Evolutionary conservation across 257 asterid species (phyloP), one percentile per base, ranked within the genome.

Genomic region (Dorcoceras hygrometricum): DNA sequence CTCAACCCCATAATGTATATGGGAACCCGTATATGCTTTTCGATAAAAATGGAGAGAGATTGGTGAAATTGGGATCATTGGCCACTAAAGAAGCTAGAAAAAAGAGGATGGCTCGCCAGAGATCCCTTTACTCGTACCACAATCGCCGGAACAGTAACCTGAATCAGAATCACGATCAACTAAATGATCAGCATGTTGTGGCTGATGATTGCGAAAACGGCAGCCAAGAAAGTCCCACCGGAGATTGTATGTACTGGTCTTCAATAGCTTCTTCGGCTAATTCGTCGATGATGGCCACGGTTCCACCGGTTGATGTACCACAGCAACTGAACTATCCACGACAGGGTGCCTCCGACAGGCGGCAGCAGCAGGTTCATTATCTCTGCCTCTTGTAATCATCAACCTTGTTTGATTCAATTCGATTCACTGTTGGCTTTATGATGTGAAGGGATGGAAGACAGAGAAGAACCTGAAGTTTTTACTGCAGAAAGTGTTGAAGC

Each of bases 401-500:
- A 43, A 18, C 24, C 51, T 16, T 28, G 7, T 19, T 11, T 29
- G 27, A 62, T 53, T 11, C 11, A 0, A 62, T 53, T 11, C 11
- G 0, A 1, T 19, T 26, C 11, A 29, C 23, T 23, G 18, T 48
- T 14, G 31, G 32, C 14, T 39, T 39, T 39, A 39, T 39, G n/a
- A 20, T 70, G 6, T 4, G 18, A 32, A 85, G 90, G 83, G 86
- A 1, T 83, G 71, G 82, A 90, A 83, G 71, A 61, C 83, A 0
- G 99, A 90, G 70, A 88, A 87, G 79, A 90, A 87, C 73, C 75
- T 94, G 81, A 88, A 85, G 77, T 88, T 90, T 77, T 75, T 94
- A 82, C 81, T 94, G 73, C 99, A 94, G 89, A 94, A 94, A 75
- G 99, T 94, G 59, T 74, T 94, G 81, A 94, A 94, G 83, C 99